phyloP scores from a whole-genome alignment of 495 filamentous ascomycete species.

The Penicillium crystallinum region DNA sequence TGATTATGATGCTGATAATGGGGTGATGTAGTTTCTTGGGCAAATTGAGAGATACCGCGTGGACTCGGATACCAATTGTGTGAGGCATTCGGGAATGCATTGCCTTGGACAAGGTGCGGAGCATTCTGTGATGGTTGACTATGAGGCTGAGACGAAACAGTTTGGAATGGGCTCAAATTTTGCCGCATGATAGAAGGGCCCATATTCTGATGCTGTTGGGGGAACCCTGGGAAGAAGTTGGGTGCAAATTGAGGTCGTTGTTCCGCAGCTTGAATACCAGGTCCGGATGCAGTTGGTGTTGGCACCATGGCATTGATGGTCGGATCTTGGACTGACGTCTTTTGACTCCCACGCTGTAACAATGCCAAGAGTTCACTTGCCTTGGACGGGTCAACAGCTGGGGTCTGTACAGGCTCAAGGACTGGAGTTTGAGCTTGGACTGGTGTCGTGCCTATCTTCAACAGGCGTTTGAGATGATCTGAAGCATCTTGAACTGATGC shows the following conservation, averaged over 20 bases:
- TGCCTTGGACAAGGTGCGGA: conserved; percentile 5
- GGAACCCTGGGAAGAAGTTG: conserved; percentile 35
- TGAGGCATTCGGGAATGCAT: conserved; percentile 6
- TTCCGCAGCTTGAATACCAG: conserved; percentile 21
- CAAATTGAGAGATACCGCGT: conserved; percentile 9
- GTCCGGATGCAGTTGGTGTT: conserved; percentile 18
- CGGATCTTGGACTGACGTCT: conserved; percentile 30
- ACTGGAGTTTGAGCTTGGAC: conserved; percentile 5
- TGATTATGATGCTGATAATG: conserved; percentile 7
- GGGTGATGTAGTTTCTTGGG: conserved; percentile 8
- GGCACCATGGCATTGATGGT: conserved; percentile 36
- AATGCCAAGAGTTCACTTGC: conserved; percentile 56
- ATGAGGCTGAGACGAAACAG: conserved; percentile 8
- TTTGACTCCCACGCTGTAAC: conserved; percentile 45
- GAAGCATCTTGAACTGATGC: conserved; percentile 47
- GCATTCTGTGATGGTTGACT: conserved; percentile 3
- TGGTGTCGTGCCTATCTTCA: conserved; percentile 51
- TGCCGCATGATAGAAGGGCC: conserved; percentile 19
- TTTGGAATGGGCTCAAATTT: conserved; percentile 19
- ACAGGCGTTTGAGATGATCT: conserved; percentile 55
- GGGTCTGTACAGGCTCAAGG: conserved; percentile 5
- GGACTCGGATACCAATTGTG: conserved; percentile 15
- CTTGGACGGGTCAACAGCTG: conserved; percentile 29
- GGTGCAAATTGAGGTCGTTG: conserved; percentile 43
- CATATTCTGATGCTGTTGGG: conserved; percentile 26